phyloP scores from a whole-genome alignment of 2,329 filamentous ascomycete genomes.

The Aureobasidium sp. region DNA sequence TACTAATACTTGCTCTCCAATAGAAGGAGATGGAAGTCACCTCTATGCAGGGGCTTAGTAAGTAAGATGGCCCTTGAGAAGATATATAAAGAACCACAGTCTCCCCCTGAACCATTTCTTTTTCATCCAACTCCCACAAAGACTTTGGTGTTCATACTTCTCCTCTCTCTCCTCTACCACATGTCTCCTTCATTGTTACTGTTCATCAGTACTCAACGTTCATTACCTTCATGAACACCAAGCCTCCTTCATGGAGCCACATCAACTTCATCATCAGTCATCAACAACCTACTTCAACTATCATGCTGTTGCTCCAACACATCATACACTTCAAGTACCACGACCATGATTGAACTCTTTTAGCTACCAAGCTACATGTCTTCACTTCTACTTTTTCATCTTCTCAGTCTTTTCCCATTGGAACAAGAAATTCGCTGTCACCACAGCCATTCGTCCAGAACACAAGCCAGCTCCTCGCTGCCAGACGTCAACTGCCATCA shows the following conservation, averaged over 20 bases:
- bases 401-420: neutral
- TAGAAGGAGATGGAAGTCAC: neutral
- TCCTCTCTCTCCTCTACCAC: no score
- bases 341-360: neutral
- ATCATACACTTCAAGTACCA: neutral
- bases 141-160: constrained; percentile 4
- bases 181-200: no score
- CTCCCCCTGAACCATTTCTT: neutral
- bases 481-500: neutral
- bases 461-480: neutral
- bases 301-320: neutral
- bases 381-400: neutral
- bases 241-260: neutral
- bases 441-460: neutral
- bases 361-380: neutral
- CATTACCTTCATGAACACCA: neutral
- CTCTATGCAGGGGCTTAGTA: neutral
- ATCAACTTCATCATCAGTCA: neutral
- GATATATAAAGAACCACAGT: neutral
- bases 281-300: neutral
- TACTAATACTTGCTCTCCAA: neutral
- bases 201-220: neutral
- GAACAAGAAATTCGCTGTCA: neutral
- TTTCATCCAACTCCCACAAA: neutral
- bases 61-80: neutral